A percentile compares a stretch with the other conserved stretches of the same genome.
These are phyloP conservation scores for Rhodotorula sp. DNA, from an alignment of 1,284 basidiomycete species.

Conservation along the genomic window DNA sequence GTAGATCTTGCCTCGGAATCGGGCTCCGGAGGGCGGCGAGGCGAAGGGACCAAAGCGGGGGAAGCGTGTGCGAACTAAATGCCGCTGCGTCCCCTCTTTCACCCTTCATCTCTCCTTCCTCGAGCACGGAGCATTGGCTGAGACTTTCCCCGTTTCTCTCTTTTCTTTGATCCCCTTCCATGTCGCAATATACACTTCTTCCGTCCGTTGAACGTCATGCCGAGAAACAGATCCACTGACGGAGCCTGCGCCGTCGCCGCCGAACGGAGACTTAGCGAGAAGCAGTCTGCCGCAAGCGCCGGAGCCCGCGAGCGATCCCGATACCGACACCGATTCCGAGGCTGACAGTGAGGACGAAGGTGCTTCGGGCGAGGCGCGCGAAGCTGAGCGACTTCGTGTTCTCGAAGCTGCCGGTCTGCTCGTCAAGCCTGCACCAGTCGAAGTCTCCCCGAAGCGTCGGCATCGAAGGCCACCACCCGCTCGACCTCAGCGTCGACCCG, in stretches of 20 bases:
- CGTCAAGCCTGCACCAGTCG: slow-evolving; percentile 55
- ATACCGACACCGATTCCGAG: slow-evolving; percentile 41
- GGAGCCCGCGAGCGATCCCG: background rate
- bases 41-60: background rate
- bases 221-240: background rate
- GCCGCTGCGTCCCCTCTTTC: slow-evolving; percentile 38
- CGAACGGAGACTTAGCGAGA: background rate
- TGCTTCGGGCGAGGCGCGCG: slow-evolving; percentile 58
- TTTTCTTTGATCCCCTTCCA: slow-evolving; percentile 3
- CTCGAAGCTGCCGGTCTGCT: slow-evolving; percentile 84
- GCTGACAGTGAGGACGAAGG: slow-evolving; percentile 48
- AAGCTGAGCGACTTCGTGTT: slow-evolving; percentile 73
- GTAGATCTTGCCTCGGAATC: slow-evolving; percentile 26
- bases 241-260: too few relatives aligned
- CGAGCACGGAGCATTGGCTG: slow-evolving; percentile 5
- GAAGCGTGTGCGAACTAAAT: background rate
- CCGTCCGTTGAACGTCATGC: background rate
- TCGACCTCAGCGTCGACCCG: slow-evolving; percentile 40
- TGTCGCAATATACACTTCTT: slow-evolving; percentile 9
- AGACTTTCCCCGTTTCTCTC: slow-evolving; percentile 11
- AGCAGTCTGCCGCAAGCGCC: background rate
- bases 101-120: slow-evolving; percentile 8
- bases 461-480: slow-evolving; percentile 26
- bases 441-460: slow-evolving; percentile 54
- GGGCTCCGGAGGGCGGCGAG: background rate